phyloP scores from a whole-genome alignment of 1,284 basidiomycete species.

The Leccinum pachyderme region DNA sequence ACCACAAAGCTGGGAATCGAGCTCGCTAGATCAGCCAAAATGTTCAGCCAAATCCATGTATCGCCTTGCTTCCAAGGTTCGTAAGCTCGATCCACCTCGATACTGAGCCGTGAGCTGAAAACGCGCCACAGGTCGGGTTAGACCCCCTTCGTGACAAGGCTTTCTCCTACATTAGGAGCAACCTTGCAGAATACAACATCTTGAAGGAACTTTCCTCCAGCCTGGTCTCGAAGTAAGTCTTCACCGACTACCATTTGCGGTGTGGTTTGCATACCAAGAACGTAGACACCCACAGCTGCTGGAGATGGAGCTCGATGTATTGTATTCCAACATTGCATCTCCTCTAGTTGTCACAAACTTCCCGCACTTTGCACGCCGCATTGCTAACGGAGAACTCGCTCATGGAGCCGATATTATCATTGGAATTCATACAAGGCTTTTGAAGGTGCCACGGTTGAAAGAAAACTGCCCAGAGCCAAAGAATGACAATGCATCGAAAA shows the following conservation, averaged over 20 bases:
- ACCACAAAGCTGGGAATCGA: background rate
- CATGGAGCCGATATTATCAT: background rate
- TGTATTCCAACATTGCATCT: background rate
- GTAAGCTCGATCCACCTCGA: background rate
- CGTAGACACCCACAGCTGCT: background rate
- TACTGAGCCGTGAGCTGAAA: background rate
- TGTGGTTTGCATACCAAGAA: background rate
- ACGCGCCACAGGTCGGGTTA: background rate
- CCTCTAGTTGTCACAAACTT: background rate
- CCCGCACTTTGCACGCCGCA: background rate
- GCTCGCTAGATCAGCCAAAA: background rate
- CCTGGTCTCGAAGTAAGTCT: background rate
- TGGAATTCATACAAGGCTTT: background rate
- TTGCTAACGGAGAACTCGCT: background rate
- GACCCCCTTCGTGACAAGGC: background rate
- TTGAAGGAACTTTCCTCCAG: background rate
- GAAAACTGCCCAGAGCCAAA: background rate
- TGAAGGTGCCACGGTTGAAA: background rate
- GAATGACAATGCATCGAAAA: background rate
- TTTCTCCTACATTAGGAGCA: background rate
- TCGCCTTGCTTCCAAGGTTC: background rate
- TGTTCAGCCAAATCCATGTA: background rate
- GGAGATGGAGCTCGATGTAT: background rate
- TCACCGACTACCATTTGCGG: background rate
- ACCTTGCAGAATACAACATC: background rate